These are phyloP conservation scores for Arthromyces matolae DNA, from an alignment of 768 basidiomycete species.

Conservation along the genomic window DNA sequence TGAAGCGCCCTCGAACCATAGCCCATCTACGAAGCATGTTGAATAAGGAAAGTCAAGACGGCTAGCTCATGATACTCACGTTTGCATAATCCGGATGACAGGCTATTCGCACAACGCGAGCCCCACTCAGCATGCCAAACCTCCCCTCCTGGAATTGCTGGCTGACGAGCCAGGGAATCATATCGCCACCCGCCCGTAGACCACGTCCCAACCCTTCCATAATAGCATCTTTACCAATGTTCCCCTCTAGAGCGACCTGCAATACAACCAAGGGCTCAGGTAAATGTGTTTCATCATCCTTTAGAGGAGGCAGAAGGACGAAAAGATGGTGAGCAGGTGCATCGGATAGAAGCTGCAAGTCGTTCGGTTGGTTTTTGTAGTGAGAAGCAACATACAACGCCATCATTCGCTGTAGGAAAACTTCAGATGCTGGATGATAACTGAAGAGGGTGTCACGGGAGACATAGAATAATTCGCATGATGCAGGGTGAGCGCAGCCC, in stretches of 20 bases:
- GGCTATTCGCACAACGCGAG: conserved; percentile 87
- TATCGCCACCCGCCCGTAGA: conserved; percentile 84
- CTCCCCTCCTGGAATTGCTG: conserved; percentile 95
- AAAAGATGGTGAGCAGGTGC: conserved; percentile 97
- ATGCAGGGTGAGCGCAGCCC: conserved; percentile 92
- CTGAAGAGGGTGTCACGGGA: conserved; percentile 95
- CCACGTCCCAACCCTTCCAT: conserved; percentile 84
- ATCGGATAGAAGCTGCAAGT: conserved; percentile 94
- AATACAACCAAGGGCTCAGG: conserved; percentile 95
- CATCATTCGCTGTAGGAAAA: conserved; percentile 98
- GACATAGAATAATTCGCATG: conserved; percentile 94
- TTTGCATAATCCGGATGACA: conserved; percentile 94
- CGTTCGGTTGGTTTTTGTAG: conserved; percentile 99
- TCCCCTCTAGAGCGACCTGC: conserved; percentile 94
- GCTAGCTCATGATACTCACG: conserved; percentile 41
- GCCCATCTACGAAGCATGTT: conserved; percentile 69
- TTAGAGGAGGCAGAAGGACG: conserved; percentile 89
- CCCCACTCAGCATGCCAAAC: conserved; percentile 90
- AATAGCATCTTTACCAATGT: conserved; percentile 80
- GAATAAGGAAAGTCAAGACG: conserved; percentile 4
- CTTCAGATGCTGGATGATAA: conserved; percentile 95
- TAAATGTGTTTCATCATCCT: conserved; percentile 83
- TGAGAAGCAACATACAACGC: conserved; percentile 95
- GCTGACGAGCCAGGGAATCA: conserved; percentile 96
- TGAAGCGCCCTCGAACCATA: conserved; percentile 90